phyloP scores from a whole-genome alignment of 768 basidiomycete genomes.

The Pisolithus marmoratus region DNA sequence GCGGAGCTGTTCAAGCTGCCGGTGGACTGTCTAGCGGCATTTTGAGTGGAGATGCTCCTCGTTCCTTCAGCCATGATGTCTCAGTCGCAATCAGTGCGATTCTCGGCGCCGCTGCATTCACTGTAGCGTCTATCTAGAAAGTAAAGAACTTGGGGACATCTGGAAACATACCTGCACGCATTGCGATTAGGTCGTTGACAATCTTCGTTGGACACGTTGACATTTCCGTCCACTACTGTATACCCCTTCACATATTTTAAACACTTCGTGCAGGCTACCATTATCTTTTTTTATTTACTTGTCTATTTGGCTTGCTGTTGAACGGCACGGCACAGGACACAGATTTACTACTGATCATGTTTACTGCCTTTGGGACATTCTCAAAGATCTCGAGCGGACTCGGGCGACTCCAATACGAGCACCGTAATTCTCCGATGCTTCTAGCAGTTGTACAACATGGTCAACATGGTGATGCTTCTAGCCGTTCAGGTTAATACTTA shows the following conservation, averaged over 20 bases:
- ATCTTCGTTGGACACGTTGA: not conserved
- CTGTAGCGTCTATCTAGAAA: conserved; percentile 13
- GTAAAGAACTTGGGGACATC: not conserved
- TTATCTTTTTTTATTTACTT: not conserved
- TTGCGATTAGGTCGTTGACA: not conserved
- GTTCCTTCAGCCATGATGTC: conserved; percentile 18
- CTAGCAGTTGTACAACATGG: too few species aligned
- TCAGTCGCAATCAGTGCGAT: conserved; percentile 26
- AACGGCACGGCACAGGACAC: not conserved
- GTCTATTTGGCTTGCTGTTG: not conserved
- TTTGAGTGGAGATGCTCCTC: conserved; percentile 25
- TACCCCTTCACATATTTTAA: not conserved
- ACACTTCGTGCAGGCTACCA: not conserved
- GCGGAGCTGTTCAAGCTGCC: conserved; percentile 60
- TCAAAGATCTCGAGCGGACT: not conserved
- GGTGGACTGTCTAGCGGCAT: conserved; percentile 45
- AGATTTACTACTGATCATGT: not conserved
- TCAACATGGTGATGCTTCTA: too few species aligned
- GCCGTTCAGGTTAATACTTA: too few species aligned
- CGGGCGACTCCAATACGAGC: too few species aligned
- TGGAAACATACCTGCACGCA: not conserved
- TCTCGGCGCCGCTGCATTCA: conserved; percentile 30
- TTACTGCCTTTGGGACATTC: too few species aligned
- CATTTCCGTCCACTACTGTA: not conserved
- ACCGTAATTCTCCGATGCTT: too few species aligned